phyloP scores from a whole-genome alignment of 768 basidiomycete species.

The Kwoniella shandongensis region DNA sequence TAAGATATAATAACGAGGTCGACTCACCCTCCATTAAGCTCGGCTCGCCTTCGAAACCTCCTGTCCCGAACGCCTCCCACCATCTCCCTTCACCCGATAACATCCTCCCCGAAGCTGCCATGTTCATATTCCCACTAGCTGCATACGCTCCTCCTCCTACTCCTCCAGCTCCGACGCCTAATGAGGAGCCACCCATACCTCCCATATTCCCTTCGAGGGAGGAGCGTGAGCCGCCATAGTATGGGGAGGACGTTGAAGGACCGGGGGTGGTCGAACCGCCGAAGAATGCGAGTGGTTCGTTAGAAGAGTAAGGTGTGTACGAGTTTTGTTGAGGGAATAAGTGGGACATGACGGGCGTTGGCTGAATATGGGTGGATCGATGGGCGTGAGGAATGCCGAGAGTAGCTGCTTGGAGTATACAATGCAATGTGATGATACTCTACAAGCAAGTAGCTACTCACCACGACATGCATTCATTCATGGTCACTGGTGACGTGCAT shows the following conservation, averaged over 20 bases:
- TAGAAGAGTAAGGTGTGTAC: slow-evolving; percentile 23
- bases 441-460: background rate
- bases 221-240: slow-evolving; percentile 37
- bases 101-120: slow-evolving; percentile 55
- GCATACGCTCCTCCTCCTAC: slow-evolving; percentile 54
- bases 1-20: no score
- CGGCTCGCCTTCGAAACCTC: slow-evolving; percentile 92
- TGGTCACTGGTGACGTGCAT: slow-evolving; percentile 17
- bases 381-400: no score
- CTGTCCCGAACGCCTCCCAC: slow-evolving; percentile 96
- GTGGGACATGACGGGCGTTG: slow-evolving; percentile 21
- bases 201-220: slow-evolving; percentile 38
- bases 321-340: slow-evolving; percentile 21
- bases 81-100: slow-evolving; percentile 75
- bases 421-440: no score
- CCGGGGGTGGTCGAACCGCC: slow-evolving; percentile 19
- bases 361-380: no score
- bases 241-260: slow-evolving; percentile 32
- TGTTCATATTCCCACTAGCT: slow-evolving; percentile 52
- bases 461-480: background rate
- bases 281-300: slow-evolving; percentile 52
- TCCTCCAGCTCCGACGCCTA: slow-evolving; percentile 55
- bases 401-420: no score
- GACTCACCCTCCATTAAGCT: slow-evolving; percentile 85
- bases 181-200: background rate